Percentiles rank a stretch among this genome's conserved stretches.
These are phyloP conservation scores for Centella asiatica DNA, from an alignment of 129 eudicot genomes.

Conservation along the genomic window DNA sequence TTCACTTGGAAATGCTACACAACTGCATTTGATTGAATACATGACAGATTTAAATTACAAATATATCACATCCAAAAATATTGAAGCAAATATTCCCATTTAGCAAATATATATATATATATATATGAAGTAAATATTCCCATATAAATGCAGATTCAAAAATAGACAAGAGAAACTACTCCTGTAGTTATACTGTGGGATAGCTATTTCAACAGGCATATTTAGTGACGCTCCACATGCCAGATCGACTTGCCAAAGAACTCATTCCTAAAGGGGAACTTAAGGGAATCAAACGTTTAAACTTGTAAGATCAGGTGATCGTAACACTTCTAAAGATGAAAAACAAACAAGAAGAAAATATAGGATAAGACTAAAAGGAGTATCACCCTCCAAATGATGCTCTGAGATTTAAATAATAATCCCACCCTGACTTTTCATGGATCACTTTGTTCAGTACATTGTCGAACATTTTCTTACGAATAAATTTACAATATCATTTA, in stretches of 20 bases:
- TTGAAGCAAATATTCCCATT: too few species aligned
- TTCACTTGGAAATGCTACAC: conserved; percentile 77
- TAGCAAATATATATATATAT: conserved; percentile 5
- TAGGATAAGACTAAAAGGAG: too few species aligned
- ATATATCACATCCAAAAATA: too few species aligned
- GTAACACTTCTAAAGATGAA: background rate
- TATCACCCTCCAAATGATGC: too few species aligned
- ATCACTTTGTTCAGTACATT: background rate
- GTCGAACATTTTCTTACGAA: background rate
- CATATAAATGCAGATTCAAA: too few species aligned
- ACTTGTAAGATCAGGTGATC: background rate
- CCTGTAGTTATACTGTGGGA: background rate
- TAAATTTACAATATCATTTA: background rate
- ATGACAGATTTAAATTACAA: conserved; percentile 16
- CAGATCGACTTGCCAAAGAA: background rate
- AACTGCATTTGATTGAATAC: conserved; percentile 43
- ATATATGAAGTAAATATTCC: too few species aligned
- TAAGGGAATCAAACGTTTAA: too few species aligned
- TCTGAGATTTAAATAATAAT: too few species aligned
- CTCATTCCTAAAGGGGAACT: too few species aligned
- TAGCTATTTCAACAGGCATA: background rate
- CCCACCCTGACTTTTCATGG: too few species aligned
- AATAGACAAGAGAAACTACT: background rate
- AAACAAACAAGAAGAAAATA: too few species aligned
- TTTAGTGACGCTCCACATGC: background rate